Base-by-base conservation (phyloP, 2,329 filamentous ascomycete genomes). In the Metarhizium brunneum region DNA sequence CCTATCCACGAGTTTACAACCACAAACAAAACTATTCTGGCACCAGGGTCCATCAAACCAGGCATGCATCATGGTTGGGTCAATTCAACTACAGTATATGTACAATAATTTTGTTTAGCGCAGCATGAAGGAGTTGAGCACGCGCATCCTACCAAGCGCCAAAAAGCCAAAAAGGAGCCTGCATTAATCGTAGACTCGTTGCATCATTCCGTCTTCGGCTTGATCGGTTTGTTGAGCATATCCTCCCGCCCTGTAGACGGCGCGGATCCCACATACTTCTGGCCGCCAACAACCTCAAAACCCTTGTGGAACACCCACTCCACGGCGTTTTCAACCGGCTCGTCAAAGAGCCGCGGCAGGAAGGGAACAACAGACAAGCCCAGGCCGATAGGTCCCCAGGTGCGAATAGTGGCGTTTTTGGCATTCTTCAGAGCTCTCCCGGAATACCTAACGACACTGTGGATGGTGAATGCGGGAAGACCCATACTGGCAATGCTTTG, bases 401-500 rank as follows among this genome's bases (percentile, higher is more conserved):
- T 94, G 62, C 92, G 78, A 29, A 97, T 57, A 4, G 75, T 82
- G 57, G 79, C 76, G 66, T 88, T 95, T 77, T 94, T 92, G 20
- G 79, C 77, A 63, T 88, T 78, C 74, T 92, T 96, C 76, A 99
- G 70, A n/a, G 90, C 90, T 43, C 78, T 79, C 0, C 94, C 91
- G 1, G 89, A 92, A 67, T 99, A 96, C 58, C 85, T 83, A 53
- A 99, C 94, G 6, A 97, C 87, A 59, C 86, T 91, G 71, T 96
- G 92, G 56, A 97, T 96, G 0, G 91, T 96, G 59, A 96, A 90
- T 0, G 92, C 92, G 0, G 92, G 94, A 61, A 97, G 71, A 2
- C 90, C 94, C 94, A 99, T 99, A 65, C 85, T 90, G 0, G 94
- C 94, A 50, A 99, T 59, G 61, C 84, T 84, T 73, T 99, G 94